Evolutionary conservation across 1,284 basidiomycete species (phyloP), one percentile per base, ranked within the genome.

Genomic region (Pholiota adiposa): DNA sequence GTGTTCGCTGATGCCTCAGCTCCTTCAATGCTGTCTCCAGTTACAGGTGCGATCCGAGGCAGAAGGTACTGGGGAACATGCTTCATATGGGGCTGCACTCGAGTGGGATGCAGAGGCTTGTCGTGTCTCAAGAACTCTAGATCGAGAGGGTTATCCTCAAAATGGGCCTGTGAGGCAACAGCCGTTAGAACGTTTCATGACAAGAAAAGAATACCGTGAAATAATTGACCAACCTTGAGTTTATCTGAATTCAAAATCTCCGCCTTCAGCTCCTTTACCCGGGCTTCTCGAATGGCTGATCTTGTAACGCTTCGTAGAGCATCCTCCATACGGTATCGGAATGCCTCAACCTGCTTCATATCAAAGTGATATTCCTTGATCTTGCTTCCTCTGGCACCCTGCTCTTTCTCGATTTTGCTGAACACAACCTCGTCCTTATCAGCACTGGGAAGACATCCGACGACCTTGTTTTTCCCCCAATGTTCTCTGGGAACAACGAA

Each of bases 291-390:
- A 62, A 99, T 89, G 4, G 90, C 87, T 59, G 86, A 89, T 63
- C 88, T 83, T 53, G 97, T 99, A 23, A 98, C 96, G 54, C 90
- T 85, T 65, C 94, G 83, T 66, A 99, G 74, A 1, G 95, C 97
- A 73, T 99, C 97, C 70, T 96, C 93, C 94, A 98, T 98, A 54
- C 97, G 86, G 77, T 99, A 99, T 66, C 96, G 81, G 79, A 99
- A 99, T n/a, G 94, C 96, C 68, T 98, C 96, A 41, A 98, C 94
- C 79, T 97, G 89, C 75, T 88, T 84, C 92, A 93, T 89, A 74
- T 98, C 95, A 71, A 98, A 93, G 40, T 89, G 85, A 78, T 97
- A 99, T 73, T 96, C 95, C 73, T 93, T 92, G 64, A 98, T 84
- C 65, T 91, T 85, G 57, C 87, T 88, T 27, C 89, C 92, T 57